Conservation (phyloP, 1,139 yeast species). For the Candida sp. region DNA sequence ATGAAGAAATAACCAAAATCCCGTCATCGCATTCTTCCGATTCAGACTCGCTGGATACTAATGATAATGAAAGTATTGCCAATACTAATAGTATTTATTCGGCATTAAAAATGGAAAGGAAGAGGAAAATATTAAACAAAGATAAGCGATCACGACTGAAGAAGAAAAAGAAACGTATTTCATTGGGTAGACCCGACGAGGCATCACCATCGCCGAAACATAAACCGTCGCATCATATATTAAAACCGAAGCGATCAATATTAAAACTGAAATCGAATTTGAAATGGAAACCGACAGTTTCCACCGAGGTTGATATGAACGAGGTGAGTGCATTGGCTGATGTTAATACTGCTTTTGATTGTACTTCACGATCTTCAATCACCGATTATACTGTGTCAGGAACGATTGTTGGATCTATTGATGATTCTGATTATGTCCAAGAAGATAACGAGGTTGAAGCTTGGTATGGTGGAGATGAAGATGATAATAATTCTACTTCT, state of each 20-base stretch:
- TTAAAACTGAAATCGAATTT: constrained; percentile 19
- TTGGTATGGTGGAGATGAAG: constrained; percentile 1
- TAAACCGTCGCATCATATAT: constrained; percentile 40
- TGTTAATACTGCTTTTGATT: constrained; percentile 11
- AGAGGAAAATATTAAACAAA: constrained; percentile 1
- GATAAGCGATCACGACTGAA: constrained; percentile 8
- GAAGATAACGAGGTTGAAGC: background rate
- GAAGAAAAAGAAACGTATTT: constrained; percentile 9
- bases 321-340: constrained; percentile 11
- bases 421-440: background rate
- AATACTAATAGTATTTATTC: constrained; percentile 22
- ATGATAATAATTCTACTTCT: background rate
- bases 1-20: constrained; percentile 8
- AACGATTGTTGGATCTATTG: constrained; percentile 6
- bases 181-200: constrained; percentile 5
- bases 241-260: constrained; percentile 42
- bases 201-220: constrained; percentile 42
- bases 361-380: constrained; percentile 7
- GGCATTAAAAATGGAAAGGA: constrained; percentile 14
- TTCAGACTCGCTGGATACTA: constrained; percentile 20
- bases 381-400: constrained; percentile 9
- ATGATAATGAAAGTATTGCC: constrained; percentile 8
- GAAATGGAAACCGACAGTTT: background rate
- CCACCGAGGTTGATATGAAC: constrained; percentile 1
- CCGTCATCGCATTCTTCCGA: constrained; percentile 24